Percentiles rank a stretch among this genome's conserved stretches.
phyloP scores from a whole-genome alignment of 1,284 basidiomycete genomes.

The Lentinula novae-zelandiae region DNA sequence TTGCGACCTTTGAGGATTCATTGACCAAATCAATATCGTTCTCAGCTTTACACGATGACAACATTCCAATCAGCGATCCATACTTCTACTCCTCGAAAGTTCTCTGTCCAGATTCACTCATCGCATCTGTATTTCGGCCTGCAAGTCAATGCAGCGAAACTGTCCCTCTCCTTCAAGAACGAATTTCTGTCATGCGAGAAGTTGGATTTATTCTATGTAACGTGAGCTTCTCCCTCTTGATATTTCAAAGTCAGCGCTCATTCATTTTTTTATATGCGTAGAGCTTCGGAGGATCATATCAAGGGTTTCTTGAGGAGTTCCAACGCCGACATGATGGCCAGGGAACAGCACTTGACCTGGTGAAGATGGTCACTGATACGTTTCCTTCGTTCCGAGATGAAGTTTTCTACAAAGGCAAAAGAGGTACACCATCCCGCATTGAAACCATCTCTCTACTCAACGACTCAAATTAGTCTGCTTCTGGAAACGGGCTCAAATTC shows the following conservation, averaged over 20 bases:
- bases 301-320: slow-evolving; percentile 61
- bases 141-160: slow-evolving; percentile 52
- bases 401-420: slow-evolving; percentile 47
- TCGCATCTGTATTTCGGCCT: slow-evolving; percentile 64
- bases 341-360: slow-evolving; percentile 69
- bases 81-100: slow-evolving; percentile 66
- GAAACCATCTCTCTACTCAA: not conserved
- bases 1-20: not conserved
- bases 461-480: slow-evolving; percentile 49
- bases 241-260: not conserved
- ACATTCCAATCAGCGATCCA: slow-evolving; percentile 73
- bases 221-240: slow-evolving; percentile 36
- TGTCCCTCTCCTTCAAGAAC: slow-evolving; percentile 64
- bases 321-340: slow-evolving; percentile 43
- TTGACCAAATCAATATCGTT: not conserved
- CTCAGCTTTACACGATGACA: slow-evolving; percentile 52
- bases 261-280: slow-evolving; percentile 24
- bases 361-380: slow-evolving; percentile 61
- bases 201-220: slow-evolving; percentile 64
- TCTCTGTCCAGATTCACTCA: slow-evolving; percentile 61
- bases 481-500: slow-evolving; percentile 84
- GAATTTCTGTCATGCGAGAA: slow-evolving; percentile 70
- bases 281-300: slow-evolving; percentile 70
- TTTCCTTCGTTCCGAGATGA: slow-evolving; percentile 81
- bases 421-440: slow-evolving; percentile 35